phyloP scores from a whole-genome alignment of 345 rosid species.

The Populus ilicifolia region DNA sequence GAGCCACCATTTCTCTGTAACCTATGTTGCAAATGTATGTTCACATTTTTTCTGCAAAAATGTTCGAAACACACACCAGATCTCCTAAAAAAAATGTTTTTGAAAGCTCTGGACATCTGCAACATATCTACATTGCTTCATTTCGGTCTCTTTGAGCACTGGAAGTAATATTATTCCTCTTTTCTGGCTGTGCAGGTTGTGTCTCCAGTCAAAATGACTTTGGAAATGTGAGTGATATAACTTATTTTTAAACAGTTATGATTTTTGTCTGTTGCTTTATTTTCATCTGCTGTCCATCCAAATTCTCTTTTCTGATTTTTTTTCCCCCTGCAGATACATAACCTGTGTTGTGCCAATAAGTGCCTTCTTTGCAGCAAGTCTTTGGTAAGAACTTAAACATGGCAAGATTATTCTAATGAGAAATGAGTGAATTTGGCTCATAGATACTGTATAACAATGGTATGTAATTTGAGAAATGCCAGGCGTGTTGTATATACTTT shows the following conservation, averaged over 20 bases:
- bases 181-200: conserved; percentile 60
- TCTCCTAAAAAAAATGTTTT: not conserved
- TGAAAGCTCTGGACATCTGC: not conserved
- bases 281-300: not conserved
- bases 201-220: conserved; percentile 91
- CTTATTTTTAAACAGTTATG: not conserved
- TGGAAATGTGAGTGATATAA: conserved; percentile 65
- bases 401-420: not conserved
- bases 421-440: not conserved
- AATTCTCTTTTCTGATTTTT: conserved; percentile 17
- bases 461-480: not conserved
- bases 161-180: not conserved
- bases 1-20: not conserved
- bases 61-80: no score
- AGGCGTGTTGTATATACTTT: not conserved
- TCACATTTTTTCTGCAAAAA: not conserved
- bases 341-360: conserved; percentile 93
- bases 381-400: conserved; percentile 60
- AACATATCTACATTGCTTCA: not conserved
- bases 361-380: conserved; percentile 96
- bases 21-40: not conserved
- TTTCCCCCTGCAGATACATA: conserved; percentile 56
- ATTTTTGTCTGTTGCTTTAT: not conserved
- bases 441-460: not conserved
- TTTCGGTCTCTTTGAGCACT: conserved; percentile 1